These are phyloP conservation scores for Aspergillus amoenus DNA, from an alignment of 2,329 filamentous ascomycete species.

Conservation along the genomic window DNA sequence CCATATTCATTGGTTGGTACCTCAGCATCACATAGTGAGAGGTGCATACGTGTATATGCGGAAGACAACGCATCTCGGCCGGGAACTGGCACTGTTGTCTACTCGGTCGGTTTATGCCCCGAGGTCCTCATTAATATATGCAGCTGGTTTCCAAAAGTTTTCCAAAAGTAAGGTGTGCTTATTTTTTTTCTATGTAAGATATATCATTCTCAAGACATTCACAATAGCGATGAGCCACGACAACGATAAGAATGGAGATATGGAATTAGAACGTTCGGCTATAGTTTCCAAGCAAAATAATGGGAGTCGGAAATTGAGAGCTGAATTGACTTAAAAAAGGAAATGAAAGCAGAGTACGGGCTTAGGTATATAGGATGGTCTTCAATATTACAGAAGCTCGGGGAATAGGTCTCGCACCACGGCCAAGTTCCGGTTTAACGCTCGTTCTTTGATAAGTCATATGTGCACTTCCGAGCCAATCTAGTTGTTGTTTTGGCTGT, in stretches of 20 bases:
- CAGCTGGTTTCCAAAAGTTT: not conserved
- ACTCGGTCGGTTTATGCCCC: too few relatives aligned
- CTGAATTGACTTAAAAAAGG: not conserved
- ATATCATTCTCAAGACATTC: not conserved
- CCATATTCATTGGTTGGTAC: not conserved
- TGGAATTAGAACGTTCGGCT: not conserved
- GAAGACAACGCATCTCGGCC: not conserved
- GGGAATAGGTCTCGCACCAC: too few relatives aligned
- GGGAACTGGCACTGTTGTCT: too few relatives aligned
- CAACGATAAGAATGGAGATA: not conserved
- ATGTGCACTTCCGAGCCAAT: not conserved
- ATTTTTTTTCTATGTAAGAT: not conserved
- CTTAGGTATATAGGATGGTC: not conserved
- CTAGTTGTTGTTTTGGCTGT: slow-evolving; percentile 93
- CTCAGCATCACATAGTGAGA: not conserved
- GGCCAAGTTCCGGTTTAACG: too few relatives aligned
- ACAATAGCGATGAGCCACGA: not conserved
- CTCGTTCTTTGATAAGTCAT: not conserved
- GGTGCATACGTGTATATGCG: not conserved
- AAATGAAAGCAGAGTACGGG: not conserved
- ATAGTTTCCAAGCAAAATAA: not conserved
- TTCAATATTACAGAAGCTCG: not conserved
- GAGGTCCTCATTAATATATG: not conserved
- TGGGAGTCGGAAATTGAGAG: not conserved
- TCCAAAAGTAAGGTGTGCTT: not conserved